Evolutionary conservation across 202 grass and related monocot genomes (phyloP), one percentile per base, ranked within the genome.

Genomic region (Carex sylvatica): DNA sequence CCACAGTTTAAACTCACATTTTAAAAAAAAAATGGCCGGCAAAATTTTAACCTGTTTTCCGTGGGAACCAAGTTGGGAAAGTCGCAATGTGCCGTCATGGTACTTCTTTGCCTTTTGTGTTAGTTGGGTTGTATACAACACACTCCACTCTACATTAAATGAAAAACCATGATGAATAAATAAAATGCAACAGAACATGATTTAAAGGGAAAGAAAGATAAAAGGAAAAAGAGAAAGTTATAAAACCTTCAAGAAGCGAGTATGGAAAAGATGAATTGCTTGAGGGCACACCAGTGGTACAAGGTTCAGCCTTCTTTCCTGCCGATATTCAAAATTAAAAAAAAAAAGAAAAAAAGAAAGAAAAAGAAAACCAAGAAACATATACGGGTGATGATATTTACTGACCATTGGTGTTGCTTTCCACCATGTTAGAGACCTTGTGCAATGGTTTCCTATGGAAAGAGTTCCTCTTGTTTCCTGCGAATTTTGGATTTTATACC

Each of bases 31-130:
- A 31, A 19, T 76, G 51, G 1, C 2, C 23, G 36, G 51, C 73
- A 35, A 3, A 76, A 33, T 35, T 35, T 23, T 71, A 81, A 93
- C 95, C 87, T 93, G 95, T 75, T 91, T 95, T 3, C 56, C 74
- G 40, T 49, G 84, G 3, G 75, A 88, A 69, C 86, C 86, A 44
- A 82, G 31, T 40, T 84, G 67, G 33, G 61, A 84, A 28, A 98
- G 86, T 82, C 73, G 87, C 61, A 98, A 80, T 5, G 85, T 70
- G 6, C 92, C 95, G 60, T 94, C 89, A 38, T 93, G 92, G 55
- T 83, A 93, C 76, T 84, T 94, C 83, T 98, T 98, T 65, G 88
- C 84, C 65, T 93, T 98, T 78, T 91, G 87, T 80, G 92, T 93
- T 80, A 94, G 44, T 76, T 98, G 89, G 36, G 87, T 44, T 10